Percentiles rank a stretch among this genome's conserved stretches.
phyloP scores from a whole-genome alignment of 345 rosid species.

The Citrus cavaleriei region DNA sequence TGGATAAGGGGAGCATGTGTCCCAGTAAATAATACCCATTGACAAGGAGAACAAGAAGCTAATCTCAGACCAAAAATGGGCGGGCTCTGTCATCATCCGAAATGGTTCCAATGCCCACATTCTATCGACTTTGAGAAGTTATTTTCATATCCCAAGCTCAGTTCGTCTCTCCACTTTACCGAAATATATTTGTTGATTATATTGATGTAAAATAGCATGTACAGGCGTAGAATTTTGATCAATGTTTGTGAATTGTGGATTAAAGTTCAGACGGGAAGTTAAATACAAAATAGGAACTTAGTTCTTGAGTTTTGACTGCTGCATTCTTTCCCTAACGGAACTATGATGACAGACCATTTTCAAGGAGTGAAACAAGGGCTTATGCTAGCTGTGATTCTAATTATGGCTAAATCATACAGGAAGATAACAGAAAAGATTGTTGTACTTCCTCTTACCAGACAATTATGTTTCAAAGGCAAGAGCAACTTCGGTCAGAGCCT shows the following conservation, averaged over 20 bases:
- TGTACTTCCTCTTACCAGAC: neutral
- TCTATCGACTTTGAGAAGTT: neutral
- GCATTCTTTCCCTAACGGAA: no score
- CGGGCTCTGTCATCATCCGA: neutral
- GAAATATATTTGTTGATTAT: neutral
- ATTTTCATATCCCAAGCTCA: no score
- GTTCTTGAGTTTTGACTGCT: neutral
- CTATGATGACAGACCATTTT: no score
- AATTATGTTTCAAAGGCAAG: neutral
- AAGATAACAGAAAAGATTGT: no score
- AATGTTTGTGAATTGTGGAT: neutral
- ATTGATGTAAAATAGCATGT: slow-evolving; percentile 4
- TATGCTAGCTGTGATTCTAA: neutral
- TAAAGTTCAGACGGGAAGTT: neutral
- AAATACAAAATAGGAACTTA: neutral
- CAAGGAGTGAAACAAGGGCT: no score
- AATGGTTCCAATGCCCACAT: neutral
- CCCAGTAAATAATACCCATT: neutral
- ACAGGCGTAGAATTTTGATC: neutral
- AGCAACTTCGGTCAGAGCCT: neutral
- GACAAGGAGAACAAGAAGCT: neutral
- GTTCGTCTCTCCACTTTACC: no score
- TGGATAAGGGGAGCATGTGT: neutral
- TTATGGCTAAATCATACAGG: neutral
- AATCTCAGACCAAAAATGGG: neutral